phyloP scores from a whole-genome alignment of 78 protist species.

The Dictyostelium citrinum region DNA sequence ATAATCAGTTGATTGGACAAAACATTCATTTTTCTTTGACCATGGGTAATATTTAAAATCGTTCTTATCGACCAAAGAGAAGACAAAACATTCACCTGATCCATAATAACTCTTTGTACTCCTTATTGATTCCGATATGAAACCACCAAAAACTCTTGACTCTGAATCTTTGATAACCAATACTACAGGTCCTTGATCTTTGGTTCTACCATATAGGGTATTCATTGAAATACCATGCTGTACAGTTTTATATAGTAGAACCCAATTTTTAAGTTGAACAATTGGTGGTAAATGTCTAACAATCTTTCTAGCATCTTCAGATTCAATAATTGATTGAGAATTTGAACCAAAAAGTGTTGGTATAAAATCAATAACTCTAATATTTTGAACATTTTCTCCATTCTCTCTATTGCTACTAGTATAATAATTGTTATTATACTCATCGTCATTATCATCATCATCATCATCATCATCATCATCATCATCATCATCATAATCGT shows the following conservation, averaged over 20 bases:
- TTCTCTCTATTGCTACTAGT: not conserved
- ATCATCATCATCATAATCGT: not conserved
- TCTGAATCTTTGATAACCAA: slow-evolving; percentile 21
- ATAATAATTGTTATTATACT: not conserved
- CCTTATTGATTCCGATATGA: slow-evolving; percentile 30
- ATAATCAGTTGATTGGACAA: slow-evolving; percentile 17
- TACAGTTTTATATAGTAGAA: slow-evolving; percentile 23
- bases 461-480: not conserved
- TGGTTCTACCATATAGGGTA: slow-evolving; percentile 10
- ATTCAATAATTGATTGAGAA: not conserved
- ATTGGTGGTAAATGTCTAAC: slow-evolving; percentile 5
- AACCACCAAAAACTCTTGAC: slow-evolving; percentile 50
- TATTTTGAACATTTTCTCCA: not conserved
- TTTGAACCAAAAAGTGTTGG: not conserved
- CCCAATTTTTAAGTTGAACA: slow-evolving; percentile 13
- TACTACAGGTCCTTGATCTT: slow-evolving; percentile 32
- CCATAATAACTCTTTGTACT: slow-evolving; percentile 30
- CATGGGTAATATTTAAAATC: not conserved
- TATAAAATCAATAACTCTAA: not conserved
- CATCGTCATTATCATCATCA: not conserved
- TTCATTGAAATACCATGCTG: slow-evolving; percentile 61
- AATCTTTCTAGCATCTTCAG: not conserved
- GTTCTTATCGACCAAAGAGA: not conserved
- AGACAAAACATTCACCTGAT: slow-evolving; percentile 47
- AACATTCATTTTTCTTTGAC: slow-evolving; percentile 66